Conservation (phyloP, 305 asterid genomes). For the Striga hermonthica region DNA sequence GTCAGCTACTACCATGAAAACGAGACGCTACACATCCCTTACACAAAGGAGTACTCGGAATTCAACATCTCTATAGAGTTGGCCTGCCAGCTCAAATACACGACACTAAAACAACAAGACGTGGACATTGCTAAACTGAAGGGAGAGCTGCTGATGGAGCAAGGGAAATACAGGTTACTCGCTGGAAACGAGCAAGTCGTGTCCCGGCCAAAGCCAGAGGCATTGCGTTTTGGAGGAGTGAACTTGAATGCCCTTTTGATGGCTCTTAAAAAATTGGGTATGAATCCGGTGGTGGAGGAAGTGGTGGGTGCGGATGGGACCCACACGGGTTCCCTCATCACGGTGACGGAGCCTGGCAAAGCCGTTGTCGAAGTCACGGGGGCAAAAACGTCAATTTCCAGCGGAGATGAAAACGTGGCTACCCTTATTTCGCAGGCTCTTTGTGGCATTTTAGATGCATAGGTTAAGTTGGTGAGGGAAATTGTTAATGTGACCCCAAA, state of each 20-base stretch:
- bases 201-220: conserved; percentile 34
- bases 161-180: conserved; percentile 48
- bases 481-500: too few species aligned
- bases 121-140: conserved; percentile 41
- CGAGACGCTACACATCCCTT: conserved; percentile 44
- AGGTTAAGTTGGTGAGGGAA: too few species aligned
- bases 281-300: conserved; percentile 39
- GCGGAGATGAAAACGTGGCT: conserved; percentile 45
- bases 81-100: conserved; percentile 40
- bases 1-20: conserved; percentile 47
- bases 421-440: conserved; percentile 45
- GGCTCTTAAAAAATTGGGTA: conserved; percentile 41
- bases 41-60: conserved; percentile 37
- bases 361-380: conserved; percentile 43
- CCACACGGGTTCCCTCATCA: conserved; percentile 29
- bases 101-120: conserved; percentile 42
- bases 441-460: conserved; percentile 34
- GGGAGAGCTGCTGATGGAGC: conserved; percentile 58
- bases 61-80: conserved; percentile 50
- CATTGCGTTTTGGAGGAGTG: conserved; percentile 43
- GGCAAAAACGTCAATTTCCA: conserved; percentile 38
- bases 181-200: conserved; percentile 29
- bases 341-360: conserved; percentile 40
- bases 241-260: conserved; percentile 36
- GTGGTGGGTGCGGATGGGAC: conserved; percentile 30